Conservation (phyloP, 768 basidiomycete genomes). For the Lanmaoa pseudosensibilis region DNA sequence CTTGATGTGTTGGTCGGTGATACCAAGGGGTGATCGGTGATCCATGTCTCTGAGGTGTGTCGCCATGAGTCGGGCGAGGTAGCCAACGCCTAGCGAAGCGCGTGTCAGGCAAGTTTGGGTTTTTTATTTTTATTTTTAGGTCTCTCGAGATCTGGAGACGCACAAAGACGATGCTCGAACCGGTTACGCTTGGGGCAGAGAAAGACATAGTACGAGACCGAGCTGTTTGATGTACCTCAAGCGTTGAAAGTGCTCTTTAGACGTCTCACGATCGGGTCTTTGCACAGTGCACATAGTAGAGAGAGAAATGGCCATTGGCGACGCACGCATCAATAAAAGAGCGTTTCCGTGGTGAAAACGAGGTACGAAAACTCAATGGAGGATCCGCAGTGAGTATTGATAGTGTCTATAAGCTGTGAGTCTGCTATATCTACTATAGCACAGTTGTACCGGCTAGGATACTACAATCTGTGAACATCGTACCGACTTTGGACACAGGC, state of each 20-base stretch:
- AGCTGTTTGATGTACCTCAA: conserved; percentile 78
- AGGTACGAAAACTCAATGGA: too few species aligned
- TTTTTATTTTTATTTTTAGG: too few species aligned
- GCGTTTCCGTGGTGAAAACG: too few species aligned
- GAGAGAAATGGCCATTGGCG: too few species aligned
- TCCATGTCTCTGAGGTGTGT: conserved; percentile 57
- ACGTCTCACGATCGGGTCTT: not conserved
- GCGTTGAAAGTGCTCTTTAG: conserved; percentile 73
- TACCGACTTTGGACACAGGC: too few species aligned
- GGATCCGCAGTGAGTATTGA: too few species aligned
- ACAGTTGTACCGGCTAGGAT: too few species aligned
- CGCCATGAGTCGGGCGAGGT: conserved; percentile 64
- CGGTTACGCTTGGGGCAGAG: conserved; percentile 76
- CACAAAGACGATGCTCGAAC: conserved; percentile 81
- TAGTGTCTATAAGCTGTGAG: too few species aligned
- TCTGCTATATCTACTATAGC: too few species aligned
- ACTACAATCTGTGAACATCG: too few species aligned
- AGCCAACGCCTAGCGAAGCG: conserved; percentile 59
- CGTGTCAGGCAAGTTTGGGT: not conserved
- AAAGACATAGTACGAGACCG: conserved; percentile 76
- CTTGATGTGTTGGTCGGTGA: conserved; percentile 70
- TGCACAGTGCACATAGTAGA: too few species aligned
- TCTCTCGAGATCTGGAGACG: not conserved
- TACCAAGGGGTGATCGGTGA: conserved; percentile 61
- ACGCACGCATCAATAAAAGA: too few species aligned